A percentile compares a stretch with the other conserved stretches of the same genome.
phyloP scores from a whole-genome alignment of 176 grass and related monocot species.

The Carex littledalei region DNA sequence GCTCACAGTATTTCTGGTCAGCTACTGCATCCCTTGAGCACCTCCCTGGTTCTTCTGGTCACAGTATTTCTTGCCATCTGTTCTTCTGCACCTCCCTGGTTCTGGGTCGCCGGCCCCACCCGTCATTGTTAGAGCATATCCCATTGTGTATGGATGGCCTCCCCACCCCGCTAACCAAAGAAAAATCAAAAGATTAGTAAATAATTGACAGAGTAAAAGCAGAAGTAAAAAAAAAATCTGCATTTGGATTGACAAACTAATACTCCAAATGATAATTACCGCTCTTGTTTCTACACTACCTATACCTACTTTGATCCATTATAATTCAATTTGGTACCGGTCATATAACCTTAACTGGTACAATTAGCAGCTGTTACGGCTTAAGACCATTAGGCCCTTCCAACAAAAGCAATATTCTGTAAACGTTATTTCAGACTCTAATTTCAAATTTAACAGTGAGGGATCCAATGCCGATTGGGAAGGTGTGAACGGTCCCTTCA shows the following conservation, averaged over 20 bases:
- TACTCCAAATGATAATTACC: not conserved
- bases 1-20: slow-evolving; percentile 99
- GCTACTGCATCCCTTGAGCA: slow-evolving; percentile 95
- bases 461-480: slow-evolving; percentile 34
- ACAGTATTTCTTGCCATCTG: slow-evolving; percentile 83
- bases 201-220: slow-evolving; percentile 16
- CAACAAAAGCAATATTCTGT: not conserved
- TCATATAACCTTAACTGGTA: not conserved
- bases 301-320: not conserved
- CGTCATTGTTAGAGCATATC: slow-evolving; percentile 43
- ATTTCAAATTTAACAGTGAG: too few relatives aligned
- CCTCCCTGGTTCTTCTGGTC: slow-evolving; percentile 28
- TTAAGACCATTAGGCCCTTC: not conserved
- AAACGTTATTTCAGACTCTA: not conserved
- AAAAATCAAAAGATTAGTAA: slow-evolving; percentile 19
- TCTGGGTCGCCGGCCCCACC: slow-evolving; percentile 66
- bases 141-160: slow-evolving; percentile 51
- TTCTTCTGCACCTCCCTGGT: slow-evolving; percentile 88
- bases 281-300: not conserved
- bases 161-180: slow-evolving; percentile 74
- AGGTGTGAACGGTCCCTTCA: slow-evolving; percentile 69
- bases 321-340: not conserved
- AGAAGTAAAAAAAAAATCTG: slow-evolving; percentile 16
- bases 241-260: not conserved
- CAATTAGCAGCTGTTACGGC: not conserved